These are phyloP conservation scores for Hysterangium stoloniferum DNA, from an alignment of 768 basidiomycete species.

Conservation along the genomic window DNA sequence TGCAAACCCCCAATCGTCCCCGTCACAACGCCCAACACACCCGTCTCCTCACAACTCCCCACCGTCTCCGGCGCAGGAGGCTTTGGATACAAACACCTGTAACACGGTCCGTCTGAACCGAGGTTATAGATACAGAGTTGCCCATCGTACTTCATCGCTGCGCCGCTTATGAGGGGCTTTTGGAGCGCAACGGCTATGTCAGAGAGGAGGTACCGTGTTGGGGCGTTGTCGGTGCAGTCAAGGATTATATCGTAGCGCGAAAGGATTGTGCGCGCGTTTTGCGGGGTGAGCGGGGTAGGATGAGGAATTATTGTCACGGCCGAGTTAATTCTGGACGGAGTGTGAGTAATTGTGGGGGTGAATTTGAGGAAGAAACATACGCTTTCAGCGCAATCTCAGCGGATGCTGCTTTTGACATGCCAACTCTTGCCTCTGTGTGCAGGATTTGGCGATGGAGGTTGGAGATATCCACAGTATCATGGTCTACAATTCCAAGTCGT, in stretches of 20 bases:
- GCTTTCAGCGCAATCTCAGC: slow-evolving; percentile 61
- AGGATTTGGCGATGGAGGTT: slow-evolving; percentile 94
- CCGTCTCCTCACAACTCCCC: slow-evolving; percentile 82
- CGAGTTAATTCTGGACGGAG: slow-evolving; percentile 63
- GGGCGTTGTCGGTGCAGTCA: slow-evolving; percentile 92
- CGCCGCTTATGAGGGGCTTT: slow-evolving; percentile 88
- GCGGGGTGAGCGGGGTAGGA: slow-evolving; percentile 42
- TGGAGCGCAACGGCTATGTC: slow-evolving; percentile 69
- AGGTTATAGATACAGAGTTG: slow-evolving; percentile 75
- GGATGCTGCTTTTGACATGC: slow-evolving; percentile 73
- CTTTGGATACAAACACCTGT: slow-evolving; percentile 86
- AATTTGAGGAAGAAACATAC: slow-evolving; percentile 31
- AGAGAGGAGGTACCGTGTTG: slow-evolving; percentile 88
- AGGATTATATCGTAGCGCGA: slow-evolving; percentile 65
- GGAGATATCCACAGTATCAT: slow-evolving; percentile 79
- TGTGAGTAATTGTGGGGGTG: not conserved
- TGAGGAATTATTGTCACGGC: slow-evolving; percentile 50
- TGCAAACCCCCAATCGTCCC: slow-evolving; percentile 87
- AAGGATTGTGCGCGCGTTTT: slow-evolving; percentile 60
- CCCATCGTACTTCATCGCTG: slow-evolving; percentile 80
- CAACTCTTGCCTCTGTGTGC: slow-evolving; percentile 64
- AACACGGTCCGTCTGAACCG: slow-evolving; percentile 72
- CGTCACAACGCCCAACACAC: slow-evolving; percentile 82
- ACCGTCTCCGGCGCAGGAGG: slow-evolving; percentile 56
- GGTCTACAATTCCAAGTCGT: slow-evolving; percentile 78